Conservation (phyloP, 106 monocot species). For the Dendrobium nobile region DNA sequence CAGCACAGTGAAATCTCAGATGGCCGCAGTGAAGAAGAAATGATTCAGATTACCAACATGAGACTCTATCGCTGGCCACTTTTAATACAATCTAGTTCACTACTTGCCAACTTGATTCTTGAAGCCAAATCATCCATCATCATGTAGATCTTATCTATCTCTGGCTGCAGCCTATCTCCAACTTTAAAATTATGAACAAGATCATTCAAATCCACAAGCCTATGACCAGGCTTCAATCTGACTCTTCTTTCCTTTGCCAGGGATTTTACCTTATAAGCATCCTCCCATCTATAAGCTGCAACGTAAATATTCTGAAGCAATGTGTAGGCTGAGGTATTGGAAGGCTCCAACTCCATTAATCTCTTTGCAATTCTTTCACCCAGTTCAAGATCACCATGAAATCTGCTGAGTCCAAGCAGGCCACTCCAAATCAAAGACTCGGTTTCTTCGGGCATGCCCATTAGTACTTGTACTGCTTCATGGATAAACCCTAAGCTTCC, state of each 20-base stretch:
- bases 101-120: slow-evolving; percentile 11
- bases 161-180: slow-evolving; percentile 20
- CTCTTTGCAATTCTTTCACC: slow-evolving; percentile 33
- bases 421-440: slow-evolving; percentile 28
- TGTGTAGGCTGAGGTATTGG: slow-evolving; percentile 23
- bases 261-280: slow-evolving; percentile 29
- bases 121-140: slow-evolving; percentile 37
- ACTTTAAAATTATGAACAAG: slow-evolving; percentile 35
- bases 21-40: not conserved
- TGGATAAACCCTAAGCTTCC: slow-evolving; percentile 24
- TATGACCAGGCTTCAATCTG: slow-evolving; percentile 25
- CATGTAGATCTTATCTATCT: slow-evolving; percentile 26
- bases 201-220: slow-evolving; percentile 39
- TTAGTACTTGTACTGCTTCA: slow-evolving; percentile 38
- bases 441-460: slow-evolving; percentile 21
- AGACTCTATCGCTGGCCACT: not conserved
- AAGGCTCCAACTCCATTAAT: slow-evolving; percentile 44
- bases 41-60: not conserved
- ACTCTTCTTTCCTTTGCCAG: slow-evolving; percentile 24
- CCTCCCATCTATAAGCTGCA: slow-evolving; percentile 33
- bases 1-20: not conserved
- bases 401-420: slow-evolving; percentile 37
- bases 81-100: not conserved
- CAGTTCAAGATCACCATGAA: slow-evolving; percentile 29
- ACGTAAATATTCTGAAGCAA: slow-evolving; percentile 40